Percentiles rank a stretch among this genome's conserved stretches.
Evolutionary conservation across 306 rosid species (phyloP).

Genomic region (Lathyrus sativus): DNA sequence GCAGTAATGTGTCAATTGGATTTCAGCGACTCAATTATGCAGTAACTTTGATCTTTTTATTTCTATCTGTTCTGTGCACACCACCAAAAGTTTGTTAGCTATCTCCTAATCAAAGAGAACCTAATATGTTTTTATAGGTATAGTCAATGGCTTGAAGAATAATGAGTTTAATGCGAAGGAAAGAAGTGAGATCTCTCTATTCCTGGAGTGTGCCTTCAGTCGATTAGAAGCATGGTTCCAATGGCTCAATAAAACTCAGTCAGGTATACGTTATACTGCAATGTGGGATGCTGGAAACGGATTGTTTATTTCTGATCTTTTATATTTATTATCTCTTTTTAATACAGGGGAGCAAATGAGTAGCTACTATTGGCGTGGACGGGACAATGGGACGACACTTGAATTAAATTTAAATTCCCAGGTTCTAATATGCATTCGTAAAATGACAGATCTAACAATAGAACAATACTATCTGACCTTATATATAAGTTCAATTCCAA

Average conservation of each 20-base stretch:
- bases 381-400: conserved; percentile 60
- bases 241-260: conserved; percentile 82
- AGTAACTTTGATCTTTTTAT: conserved; percentile 7
- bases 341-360: conserved; percentile 67
- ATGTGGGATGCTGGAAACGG: conserved; percentile 11
- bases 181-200: conserved; percentile 58
- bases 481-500: conserved; percentile 8
- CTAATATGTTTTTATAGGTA: conserved; percentile 56
- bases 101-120: conserved; percentile 27
- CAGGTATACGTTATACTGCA: conserved; percentile 56
- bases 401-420: conserved; percentile 81
- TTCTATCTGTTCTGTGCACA: background rate
- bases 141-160: conserved; percentile 63
- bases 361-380: conserved; percentile 97
- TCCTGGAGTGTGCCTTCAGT: conserved; percentile 74
- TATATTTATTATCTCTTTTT: conserved; percentile 31
- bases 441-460: background rate
- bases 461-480: conserved; percentile 1
- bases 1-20: background rate
- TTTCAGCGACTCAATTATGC: background rate
- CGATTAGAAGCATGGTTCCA: conserved; percentile 96
- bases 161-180: conserved; percentile 61
- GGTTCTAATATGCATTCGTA: conserved; percentile 47
- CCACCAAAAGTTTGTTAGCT: background rate
- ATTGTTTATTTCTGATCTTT: conserved; percentile 15